Evolutionary conservation across 1,284 basidiomycete genomes (phyloP), one percentile per base, ranked within the genome.

Genomic region (Apiotrichum siamense): DNA sequence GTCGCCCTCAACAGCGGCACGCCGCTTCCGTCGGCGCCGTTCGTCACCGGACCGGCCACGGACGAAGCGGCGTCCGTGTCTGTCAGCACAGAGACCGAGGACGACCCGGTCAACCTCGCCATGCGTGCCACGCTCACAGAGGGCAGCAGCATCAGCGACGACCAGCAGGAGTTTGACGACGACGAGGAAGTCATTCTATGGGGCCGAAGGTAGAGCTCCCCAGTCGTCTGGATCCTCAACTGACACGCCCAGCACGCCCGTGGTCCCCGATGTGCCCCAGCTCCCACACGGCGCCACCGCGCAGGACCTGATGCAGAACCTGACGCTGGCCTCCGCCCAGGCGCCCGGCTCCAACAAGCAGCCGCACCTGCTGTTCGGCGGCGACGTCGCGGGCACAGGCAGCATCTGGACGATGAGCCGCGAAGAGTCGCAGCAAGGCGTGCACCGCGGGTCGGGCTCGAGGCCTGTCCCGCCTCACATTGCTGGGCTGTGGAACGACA

Each of bases 31-130:
- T 44, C 41, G 2, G 49, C 49, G 51, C 66, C 26, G 47, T 67
- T 47, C 64, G 63, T 53, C 52, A 64, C 11, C 66, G 76, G 36
- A 13, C 43, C 40, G 13, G 24, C 18, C 4, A 33, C 29, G 1
- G 52, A 62, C 43, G 75, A 79, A 15, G 66, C 61, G 3, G 86
- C 87, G 50, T 77, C 78, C n/a, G 80, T 81, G 64, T 84, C 84
- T 3, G 83, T 84, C 54, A 77, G 77, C 32, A 84, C 81, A 13
- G 79, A 80, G 44, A 86, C 85, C 4, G 87, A 88, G 44, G 87
- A 91, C 56, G 90, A 92, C 64, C 82, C 85, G 0, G 80, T 93
- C 42, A 80, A 82, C 37, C 80, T 85, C 27, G 88, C 86, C 2
- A 88, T 93, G 76, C 73, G 84, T 25, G 76, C 82, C 47, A 80